Percentiles rank a stretch among this genome's conserved stretches.
Conservation (phyloP, 2,329 filamentous ascomycete genomes). For the Lachnellula subtilissima region DNA sequence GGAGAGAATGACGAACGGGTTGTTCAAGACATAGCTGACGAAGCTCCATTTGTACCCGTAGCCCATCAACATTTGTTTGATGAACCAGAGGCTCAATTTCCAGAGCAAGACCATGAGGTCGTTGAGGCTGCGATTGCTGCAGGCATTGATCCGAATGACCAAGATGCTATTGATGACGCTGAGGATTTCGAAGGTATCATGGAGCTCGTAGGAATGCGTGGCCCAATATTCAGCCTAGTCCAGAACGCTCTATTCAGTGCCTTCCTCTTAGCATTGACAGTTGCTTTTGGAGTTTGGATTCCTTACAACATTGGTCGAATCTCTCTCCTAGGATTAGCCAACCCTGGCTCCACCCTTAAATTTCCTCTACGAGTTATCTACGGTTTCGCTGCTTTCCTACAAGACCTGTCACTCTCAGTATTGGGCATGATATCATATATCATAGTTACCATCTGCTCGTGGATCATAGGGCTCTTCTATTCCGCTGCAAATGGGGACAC, state of each 20-base stretch:
- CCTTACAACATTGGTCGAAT: constrained; percentile 91
- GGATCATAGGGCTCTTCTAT: neutral
- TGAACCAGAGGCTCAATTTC: constrained; percentile 25
- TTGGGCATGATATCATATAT: constrained; percentile 49
- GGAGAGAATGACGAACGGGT: constrained; percentile 54
- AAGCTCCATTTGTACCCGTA: constrained; percentile 55
- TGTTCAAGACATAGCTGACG: constrained; percentile 53
- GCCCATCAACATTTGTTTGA: constrained; percentile 21
- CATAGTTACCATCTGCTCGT: constrained; percentile 17
- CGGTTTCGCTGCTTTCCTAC: constrained; percentile 68
- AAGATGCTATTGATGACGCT: constrained; percentile 73
- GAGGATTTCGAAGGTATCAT: constrained; percentile 96
- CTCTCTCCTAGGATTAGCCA: constrained; percentile 71
- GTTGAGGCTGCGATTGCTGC: constrained; percentile 61
- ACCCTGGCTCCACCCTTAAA: constrained; percentile 65
- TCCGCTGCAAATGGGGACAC: neutral
- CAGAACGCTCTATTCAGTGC: constrained; percentile 95
- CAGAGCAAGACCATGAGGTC: constrained; percentile 51
- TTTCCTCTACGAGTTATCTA: constrained; percentile 70
- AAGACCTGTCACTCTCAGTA: constrained; percentile 67
- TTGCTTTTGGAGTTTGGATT: constrained; percentile 80
- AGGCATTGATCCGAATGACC: constrained; percentile 70
- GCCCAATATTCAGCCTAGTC: constrained; percentile 80
- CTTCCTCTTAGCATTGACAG: constrained; percentile 80
- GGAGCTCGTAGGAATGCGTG: constrained; percentile 94